Percentiles rank a stretch among this genome's conserved stretches.
phyloP scores from a whole-genome alignment of 495 filamentous ascomycete species.

The Neurospora pannonica region DNA sequence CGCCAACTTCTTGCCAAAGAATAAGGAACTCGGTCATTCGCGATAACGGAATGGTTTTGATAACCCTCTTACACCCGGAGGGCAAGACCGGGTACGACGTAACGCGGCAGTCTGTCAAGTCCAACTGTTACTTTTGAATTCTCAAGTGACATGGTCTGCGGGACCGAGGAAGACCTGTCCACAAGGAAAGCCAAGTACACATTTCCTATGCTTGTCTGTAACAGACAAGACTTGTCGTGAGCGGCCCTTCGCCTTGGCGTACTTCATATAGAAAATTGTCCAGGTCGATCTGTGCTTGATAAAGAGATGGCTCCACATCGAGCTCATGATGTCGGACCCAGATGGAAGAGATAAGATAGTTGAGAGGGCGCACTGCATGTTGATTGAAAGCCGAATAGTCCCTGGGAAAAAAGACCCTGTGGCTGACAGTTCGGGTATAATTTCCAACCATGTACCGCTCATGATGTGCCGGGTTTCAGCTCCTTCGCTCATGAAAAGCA shows the following conservation, averaged over 20 bases:
- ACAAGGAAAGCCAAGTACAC: not conserved
- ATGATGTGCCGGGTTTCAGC: not conserved
- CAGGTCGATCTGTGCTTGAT: not conserved
- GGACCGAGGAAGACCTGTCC: not conserved
- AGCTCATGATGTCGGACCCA: not conserved
- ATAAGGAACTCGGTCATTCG: not conserved
- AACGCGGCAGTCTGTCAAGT: conserved; percentile 16
- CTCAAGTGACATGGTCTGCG: not conserved
- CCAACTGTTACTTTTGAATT: not conserved
- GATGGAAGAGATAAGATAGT: not conserved
- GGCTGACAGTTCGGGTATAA: not conserved
- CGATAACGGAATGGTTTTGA: not conserved
- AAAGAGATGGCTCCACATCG: not conserved
- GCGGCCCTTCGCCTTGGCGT: not conserved
- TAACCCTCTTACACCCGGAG: not conserved
- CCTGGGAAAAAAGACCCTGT: not conserved
- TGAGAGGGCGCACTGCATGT: not conserved
- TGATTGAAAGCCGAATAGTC: not conserved
- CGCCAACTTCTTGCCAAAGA: not conserved
- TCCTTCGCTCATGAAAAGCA: not conserved
- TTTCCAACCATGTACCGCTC: not conserved
- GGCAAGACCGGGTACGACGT: conserved; percentile 10
- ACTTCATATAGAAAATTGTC: not conserved
- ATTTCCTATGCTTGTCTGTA: not conserved
- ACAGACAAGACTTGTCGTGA: not conserved